Evolutionary conservation across 345 rosid genomes (phyloP), one percentile per base, ranked within the genome.

Genomic region (Populus simonii): DNA sequence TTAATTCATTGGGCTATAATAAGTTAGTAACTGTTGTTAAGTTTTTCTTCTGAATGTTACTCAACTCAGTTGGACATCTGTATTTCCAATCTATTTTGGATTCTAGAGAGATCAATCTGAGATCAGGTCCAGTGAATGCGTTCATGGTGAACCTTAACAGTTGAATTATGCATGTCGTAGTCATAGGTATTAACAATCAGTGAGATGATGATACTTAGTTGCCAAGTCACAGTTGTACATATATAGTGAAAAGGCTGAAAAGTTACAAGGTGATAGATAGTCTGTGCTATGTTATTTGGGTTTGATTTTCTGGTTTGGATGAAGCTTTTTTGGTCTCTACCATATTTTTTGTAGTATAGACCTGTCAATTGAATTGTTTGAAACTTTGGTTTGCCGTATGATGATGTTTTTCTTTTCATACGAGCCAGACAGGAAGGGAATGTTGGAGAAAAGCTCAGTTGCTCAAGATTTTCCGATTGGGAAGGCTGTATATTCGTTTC

Each of bases 401-500:
- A 13, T 35, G 18, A 8, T 22, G 65, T 83, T 70, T 70, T 27
- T 66, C 59, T 53, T 53, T 17, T 29, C 41, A 22, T 79, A 66
- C 71, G 79, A 31, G 43, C 66, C 92, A 95, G 99, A 80, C 86
- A 97, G 65, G 98, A 97, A 62, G 74, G 35, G 35, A 33, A 33
- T 53, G 77, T 63, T 86, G 89, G 97, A 96, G 88, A 89, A 84
- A 84, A 90, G 85, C 83, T 82, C 92, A 74, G 80, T 66, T 74
- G 80, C 92, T 16, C 86, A 76, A 71, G 89, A 88, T 77, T 68
- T 79, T 77, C 99, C 96, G 39, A 70, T 85, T 9, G 85, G 85
- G 10, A 93, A 91, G 87, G 93, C 92, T 70, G 92, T 88, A 43
- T 84, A 77, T 78, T 79, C 90, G 68, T 90, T 87, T 84, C 80